Evolutionary conservation across 2,329 filamentous ascomycete genomes (phyloP).

Genomic region (Pseudogymnoascus sp.): DNA sequence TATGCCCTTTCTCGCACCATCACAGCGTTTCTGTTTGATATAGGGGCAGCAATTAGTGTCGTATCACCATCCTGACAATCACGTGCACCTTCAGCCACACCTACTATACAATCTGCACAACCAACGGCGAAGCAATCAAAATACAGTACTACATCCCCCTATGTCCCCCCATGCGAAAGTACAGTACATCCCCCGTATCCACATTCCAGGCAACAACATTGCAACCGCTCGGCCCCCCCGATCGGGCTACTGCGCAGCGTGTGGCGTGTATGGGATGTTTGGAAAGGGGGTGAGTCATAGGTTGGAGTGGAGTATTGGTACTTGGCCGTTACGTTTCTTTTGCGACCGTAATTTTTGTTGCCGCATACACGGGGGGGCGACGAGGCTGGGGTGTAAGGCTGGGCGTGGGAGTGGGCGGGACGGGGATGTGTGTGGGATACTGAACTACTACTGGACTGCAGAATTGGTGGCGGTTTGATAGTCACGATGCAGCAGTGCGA

Average conservation of each 20-base stretch:
- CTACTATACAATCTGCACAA: too few relatives aligned
- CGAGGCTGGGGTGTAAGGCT: neutral
- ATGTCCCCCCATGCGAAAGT: neutral
- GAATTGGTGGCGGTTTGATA: neutral
- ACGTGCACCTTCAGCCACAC: too few relatives aligned
- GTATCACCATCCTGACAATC: too few relatives aligned
- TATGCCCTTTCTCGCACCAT: too few relatives aligned
- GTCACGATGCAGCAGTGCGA: neutral
- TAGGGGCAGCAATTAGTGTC: too few relatives aligned
- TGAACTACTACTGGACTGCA: neutral
- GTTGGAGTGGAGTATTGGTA: neutral
- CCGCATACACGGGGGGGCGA: neutral
- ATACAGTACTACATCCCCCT: too few relatives aligned
- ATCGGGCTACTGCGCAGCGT: neutral
- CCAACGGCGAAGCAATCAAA: too few relatives aligned
- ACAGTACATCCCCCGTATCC: neutral
- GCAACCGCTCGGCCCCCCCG: conserved; percentile 1
- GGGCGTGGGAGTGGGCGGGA: neutral
- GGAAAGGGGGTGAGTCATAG: neutral
- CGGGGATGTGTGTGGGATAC: neutral
- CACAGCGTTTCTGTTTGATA: too few relatives aligned
- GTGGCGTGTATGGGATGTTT: neutral
- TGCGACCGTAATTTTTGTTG: neutral
- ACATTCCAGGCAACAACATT: neutral
- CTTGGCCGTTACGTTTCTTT: neutral